phyloP scores from a whole-genome alignment of 2,329 filamentous ascomycete genomes.

The Fusarium sp. region DNA sequence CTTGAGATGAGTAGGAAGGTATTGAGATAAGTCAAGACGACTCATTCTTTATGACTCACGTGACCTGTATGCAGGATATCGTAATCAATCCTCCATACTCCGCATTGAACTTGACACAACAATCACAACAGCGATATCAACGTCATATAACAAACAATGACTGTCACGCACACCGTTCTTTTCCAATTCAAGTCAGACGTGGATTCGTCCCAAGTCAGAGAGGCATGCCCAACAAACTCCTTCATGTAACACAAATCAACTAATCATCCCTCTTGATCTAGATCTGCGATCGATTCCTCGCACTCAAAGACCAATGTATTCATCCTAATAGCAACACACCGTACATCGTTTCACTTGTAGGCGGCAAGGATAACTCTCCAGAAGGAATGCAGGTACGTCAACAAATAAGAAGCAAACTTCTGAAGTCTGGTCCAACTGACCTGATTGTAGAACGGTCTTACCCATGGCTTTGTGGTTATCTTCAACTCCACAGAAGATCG shows the following conservation, averaged over 20 bases:
- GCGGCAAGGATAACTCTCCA: constrained; percentile 19
- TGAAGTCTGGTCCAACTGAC: background rate
- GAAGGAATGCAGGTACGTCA: constrained; percentile 15
- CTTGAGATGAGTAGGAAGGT: background rate
- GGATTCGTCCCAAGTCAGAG: background rate
- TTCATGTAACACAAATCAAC: background rate
- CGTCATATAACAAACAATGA: background rate
- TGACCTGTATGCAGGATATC: background rate
- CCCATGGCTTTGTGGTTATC: constrained; percentile 76
- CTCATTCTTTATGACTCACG: background rate
- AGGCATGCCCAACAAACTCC: background rate
- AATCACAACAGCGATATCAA: background rate
- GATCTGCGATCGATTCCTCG: constrained; percentile 11
- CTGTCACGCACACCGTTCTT: constrained; percentile 12
- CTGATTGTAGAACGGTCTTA: constrained; percentile 65
- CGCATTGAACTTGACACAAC: background rate
- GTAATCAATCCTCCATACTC: background rate
- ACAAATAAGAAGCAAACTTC: rapidly evolving
- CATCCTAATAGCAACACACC: constrained; percentile 7
- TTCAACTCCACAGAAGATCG: constrained; percentile 73
- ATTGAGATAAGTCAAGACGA: background rate
- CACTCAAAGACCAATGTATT: constrained; percentile 13
- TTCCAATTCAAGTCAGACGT: constrained; percentile 18
- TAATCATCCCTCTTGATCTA: background rate
- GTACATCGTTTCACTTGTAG: constrained; percentile 8